These are phyloP conservation scores for Penicillium herquei DNA, from an alignment of 495 filamentous ascomycete genomes.

Conservation along the genomic window DNA sequence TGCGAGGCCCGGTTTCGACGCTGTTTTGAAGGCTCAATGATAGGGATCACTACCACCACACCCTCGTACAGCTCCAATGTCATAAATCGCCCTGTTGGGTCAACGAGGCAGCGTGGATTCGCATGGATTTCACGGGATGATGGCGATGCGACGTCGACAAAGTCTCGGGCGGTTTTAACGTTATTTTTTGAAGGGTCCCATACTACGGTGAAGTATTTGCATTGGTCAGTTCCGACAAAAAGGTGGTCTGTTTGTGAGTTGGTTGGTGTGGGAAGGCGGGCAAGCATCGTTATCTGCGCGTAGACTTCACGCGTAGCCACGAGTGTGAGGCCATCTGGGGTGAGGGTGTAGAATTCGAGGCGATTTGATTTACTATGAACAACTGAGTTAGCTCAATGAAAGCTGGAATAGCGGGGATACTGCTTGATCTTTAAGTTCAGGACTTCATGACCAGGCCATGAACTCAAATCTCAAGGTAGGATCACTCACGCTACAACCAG, in stretches of 20 bases:
- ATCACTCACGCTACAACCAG: constrained; percentile 79
- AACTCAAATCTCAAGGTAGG: no score
- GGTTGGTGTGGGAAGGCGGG: constrained; percentile 69
- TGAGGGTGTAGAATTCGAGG: constrained; percentile 75
- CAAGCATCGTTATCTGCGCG: constrained; percentile 81
- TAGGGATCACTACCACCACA: constrained; percentile 71
- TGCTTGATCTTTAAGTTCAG: no score
- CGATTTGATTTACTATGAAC: constrained; percentile 80
- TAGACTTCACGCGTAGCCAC: constrained; percentile 66
- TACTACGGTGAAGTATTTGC: constrained; percentile 81
- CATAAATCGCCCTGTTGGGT: constrained; percentile 79
- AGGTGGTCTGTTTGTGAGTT: constrained; percentile 77
- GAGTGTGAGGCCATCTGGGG: constrained; percentile 58
- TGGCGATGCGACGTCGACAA: constrained; percentile 73
- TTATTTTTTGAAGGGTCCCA: constrained; percentile 69
- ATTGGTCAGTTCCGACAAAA: constrained; percentile 88
- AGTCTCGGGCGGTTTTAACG: constrained; percentile 66
- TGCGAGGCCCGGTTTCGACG: constrained; percentile 37
- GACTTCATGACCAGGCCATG: no score
- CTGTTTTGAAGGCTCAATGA: constrained; percentile 58
- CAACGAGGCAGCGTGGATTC: constrained; percentile 73
- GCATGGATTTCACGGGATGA: constrained; percentile 75
- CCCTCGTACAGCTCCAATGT: constrained; percentile 88
- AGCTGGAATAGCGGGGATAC: no score
- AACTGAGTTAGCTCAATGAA: background rate